Evolutionary conservation across 768 basidiomycete genomes (phyloP).

Genomic region (Trametes meyenii): DNA sequence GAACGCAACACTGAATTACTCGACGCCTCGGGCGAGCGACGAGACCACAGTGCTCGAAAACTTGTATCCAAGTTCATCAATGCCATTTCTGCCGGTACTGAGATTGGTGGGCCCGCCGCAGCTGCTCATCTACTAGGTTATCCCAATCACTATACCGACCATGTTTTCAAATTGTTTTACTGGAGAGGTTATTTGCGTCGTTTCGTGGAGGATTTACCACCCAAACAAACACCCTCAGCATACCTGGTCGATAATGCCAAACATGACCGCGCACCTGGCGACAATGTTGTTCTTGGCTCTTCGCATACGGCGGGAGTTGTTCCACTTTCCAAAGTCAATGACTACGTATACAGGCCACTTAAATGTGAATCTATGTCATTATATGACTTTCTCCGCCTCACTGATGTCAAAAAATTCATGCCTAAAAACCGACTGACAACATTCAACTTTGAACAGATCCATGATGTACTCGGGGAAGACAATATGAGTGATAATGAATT

Average conservation of each 20-base stretch:
- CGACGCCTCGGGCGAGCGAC: not conserved
- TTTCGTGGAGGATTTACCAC: not conserved
- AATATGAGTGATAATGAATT: not conserved
- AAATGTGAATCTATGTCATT: not conserved
- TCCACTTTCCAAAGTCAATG: constrained; percentile 27
- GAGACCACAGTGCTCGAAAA: not conserved
- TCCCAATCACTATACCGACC: constrained; percentile 17
- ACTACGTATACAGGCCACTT: not conserved
- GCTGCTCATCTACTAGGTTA: constrained; percentile 5
- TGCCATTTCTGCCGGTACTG: not conserved
- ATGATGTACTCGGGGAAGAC: not conserved
- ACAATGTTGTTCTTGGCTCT: constrained; percentile 10
- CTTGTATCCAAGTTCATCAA: constrained; percentile 14
- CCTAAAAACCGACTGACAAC: not conserved
- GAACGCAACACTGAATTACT: not conserved
- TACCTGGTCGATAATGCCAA: not conserved
- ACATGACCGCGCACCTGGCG: not conserved
- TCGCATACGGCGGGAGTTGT: constrained; percentile 10
- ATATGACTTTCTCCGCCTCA: not conserved
- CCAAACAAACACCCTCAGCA: not conserved
- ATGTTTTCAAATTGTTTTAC: constrained; percentile 10
- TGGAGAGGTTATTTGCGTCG: constrained; percentile 9
- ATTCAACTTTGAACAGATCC: not conserved
- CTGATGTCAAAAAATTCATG: not conserved
- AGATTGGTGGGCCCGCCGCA: constrained; percentile 1